These are phyloP conservation scores for Pseudogymnoascus sp. DNA, from an alignment of 2,329 filamentous ascomycete genomes.

Conservation along the genomic window DNA sequence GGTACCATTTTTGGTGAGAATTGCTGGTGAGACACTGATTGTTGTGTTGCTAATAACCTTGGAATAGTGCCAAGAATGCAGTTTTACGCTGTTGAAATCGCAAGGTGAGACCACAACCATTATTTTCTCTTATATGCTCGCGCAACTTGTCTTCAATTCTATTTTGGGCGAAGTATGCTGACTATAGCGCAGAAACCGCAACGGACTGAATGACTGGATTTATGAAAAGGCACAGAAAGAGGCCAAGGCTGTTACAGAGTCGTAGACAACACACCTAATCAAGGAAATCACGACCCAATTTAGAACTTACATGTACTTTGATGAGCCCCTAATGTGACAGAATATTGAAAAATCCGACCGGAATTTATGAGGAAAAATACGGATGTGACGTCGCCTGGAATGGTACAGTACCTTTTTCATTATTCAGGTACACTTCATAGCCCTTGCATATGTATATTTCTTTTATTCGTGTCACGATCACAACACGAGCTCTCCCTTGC, in stretches of 20 bases:
- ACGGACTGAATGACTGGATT: constrained; percentile 93
- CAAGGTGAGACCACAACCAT: constrained; percentile 43
- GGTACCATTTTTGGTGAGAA: constrained; percentile 81
- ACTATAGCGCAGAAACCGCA: constrained; percentile 56
- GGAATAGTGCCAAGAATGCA: constrained; percentile 58
- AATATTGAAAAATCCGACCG: neutral
- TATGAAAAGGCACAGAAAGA: constrained; percentile 67
- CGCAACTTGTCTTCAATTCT: neutral
- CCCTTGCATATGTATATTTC: neutral
- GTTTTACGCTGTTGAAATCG: constrained; percentile 73
- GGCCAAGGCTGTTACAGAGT: constrained; percentile 24
- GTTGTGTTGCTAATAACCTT: constrained; percentile 12
- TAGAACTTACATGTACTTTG: neutral
- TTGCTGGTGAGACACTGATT: neutral
- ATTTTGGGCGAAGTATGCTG: neutral
- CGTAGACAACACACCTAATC: neutral
- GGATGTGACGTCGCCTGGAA: neutral
- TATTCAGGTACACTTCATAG: neutral
- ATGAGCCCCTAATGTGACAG: neutral
- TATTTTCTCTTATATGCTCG: neutral
- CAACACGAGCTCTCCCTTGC: neutral
- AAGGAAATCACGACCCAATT: neutral
- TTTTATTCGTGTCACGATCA: neutral
- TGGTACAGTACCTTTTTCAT: neutral
- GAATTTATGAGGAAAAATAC: neutral